Conservation (phyloP, 1,139 yeast genomes). For the Geotrichum reessii region DNA sequence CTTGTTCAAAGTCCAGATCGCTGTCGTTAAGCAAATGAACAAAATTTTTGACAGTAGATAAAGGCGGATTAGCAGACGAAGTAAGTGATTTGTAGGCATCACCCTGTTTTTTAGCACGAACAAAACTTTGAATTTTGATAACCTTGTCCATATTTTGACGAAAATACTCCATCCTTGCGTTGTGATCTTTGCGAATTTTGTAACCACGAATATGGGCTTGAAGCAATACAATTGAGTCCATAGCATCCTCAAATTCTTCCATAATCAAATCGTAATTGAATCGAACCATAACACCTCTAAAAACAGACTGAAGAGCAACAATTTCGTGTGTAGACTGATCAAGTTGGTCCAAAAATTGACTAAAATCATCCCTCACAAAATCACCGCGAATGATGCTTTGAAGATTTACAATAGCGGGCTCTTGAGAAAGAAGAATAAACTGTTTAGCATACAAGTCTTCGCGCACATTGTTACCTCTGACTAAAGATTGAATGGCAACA, state of each 20-base stretch:
- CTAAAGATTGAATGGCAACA: slow-evolving; percentile 44
- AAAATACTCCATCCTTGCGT: slow-evolving; percentile 50
- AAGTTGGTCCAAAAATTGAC: slow-evolving; percentile 22
- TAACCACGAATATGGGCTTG: slow-evolving; percentile 51
- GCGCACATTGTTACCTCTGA: slow-evolving; percentile 40
- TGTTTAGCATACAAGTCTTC: not conserved
- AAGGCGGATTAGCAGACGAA: slow-evolving; percentile 66
- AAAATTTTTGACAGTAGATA: slow-evolving; percentile 70
- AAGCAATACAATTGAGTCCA: slow-evolving; percentile 39
- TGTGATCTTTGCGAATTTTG: slow-evolving; percentile 37
- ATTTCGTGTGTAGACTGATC: slow-evolving; percentile 35
- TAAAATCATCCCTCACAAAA: slow-evolving; percentile 25
- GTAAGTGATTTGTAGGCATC: slow-evolving; percentile 70
- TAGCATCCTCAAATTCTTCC: slow-evolving; percentile 50
- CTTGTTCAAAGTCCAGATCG: slow-evolving; percentile 70
- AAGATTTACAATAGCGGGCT: slow-evolving; percentile 9
- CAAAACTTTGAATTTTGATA: slow-evolving; percentile 65
- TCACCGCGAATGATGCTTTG: slow-evolving; percentile 33
- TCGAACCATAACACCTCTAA: slow-evolving; percentile 44
- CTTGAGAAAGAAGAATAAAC: slow-evolving; percentile 8
- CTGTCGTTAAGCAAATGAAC: slow-evolving; percentile 71
- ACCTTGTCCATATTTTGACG: slow-evolving; percentile 50
- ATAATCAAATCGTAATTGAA: slow-evolving; percentile 46
- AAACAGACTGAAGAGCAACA: slow-evolving; percentile 41
- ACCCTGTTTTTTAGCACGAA: slow-evolving; percentile 64